A percentile compares a stretch with the other conserved stretches of the same genome.
Conservation (phyloP, 2,329 filamentous ascomycete species). For the Cytospora paraplurivora region DNA sequence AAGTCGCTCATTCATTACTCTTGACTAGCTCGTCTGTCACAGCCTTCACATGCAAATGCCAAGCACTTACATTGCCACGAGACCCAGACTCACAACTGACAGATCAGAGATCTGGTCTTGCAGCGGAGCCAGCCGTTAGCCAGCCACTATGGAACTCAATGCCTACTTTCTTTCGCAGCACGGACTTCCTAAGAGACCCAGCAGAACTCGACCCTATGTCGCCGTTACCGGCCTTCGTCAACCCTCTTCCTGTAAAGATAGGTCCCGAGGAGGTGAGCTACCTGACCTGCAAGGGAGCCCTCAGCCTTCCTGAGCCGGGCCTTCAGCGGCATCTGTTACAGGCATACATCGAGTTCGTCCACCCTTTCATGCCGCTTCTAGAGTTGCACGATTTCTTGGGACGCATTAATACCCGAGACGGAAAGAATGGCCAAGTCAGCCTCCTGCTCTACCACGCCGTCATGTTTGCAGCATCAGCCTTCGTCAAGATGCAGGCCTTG, state of each 20-base stretch:
- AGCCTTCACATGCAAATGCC: conserved; percentile 31
- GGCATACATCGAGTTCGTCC: conserved; percentile 84
- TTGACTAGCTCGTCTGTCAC: background rate
- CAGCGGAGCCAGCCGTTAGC: conserved; percentile 28
- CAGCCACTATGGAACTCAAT: conserved; percentile 36
- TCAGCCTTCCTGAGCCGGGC: conserved; percentile 69
- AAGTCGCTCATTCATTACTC: conserved; percentile 37
- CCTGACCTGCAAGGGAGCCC: conserved; percentile 79
- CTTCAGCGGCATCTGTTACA: conserved; percentile 81
- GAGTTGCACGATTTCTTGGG: conserved; percentile 65
- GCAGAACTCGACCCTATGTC: conserved; percentile 49
- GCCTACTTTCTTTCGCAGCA: background rate
- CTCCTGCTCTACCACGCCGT: conserved; percentile 89
- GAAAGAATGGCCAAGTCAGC: conserved; percentile 72
- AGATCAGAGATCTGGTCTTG: conserved; percentile 30
- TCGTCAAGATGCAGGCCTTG: conserved; percentile 78
- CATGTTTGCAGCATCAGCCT: conserved; percentile 91
- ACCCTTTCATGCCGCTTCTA: conserved; percentile 90
- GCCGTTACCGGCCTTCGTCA: conserved; percentile 70
- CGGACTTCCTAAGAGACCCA: conserved; percentile 31
- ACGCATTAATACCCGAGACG: conserved; percentile 67
- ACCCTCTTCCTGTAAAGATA: conserved; percentile 70
- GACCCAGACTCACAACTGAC: conserved; percentile 22
- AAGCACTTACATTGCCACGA: conserved; percentile 28
- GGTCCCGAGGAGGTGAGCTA: conserved; percentile 81